A percentile compares a stretch with the other conserved stretches of the same genome.
These are phyloP conservation scores for Verticillium tricorpus DNA, from an alignment of 2,329 filamentous ascomycete species.

Conservation along the genomic window DNA sequence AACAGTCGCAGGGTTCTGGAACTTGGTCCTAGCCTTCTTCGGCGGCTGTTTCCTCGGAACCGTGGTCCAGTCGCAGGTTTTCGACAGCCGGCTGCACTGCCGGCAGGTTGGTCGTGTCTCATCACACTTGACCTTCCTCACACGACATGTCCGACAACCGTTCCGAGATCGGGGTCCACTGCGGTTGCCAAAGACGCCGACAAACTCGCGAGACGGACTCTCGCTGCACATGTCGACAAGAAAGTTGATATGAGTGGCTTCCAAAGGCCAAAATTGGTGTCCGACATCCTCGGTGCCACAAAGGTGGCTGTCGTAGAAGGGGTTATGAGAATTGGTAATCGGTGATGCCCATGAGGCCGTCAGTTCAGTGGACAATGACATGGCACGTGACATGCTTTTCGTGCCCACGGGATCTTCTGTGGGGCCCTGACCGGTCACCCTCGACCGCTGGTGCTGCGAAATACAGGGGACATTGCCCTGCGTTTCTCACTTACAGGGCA, in stretches of 20 bases:
- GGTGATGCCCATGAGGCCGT: too few species aligned
- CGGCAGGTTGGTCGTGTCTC: constrained; percentile 20
- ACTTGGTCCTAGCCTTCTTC: neutral
- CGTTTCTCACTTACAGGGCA: neutral
- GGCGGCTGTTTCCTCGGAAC: neutral
- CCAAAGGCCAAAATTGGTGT: too few species aligned
- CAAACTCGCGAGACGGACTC: neutral
- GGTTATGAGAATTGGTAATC: too few species aligned
- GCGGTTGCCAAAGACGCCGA: constrained; percentile 2
- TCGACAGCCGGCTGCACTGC: constrained; percentile 19
- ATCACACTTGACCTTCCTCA: constrained; percentile 27
- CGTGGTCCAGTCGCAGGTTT: constrained; percentile 18
- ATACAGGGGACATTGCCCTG: neutral
- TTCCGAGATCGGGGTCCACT: constrained; percentile 11
- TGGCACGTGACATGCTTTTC: neutral
- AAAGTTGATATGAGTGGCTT: too few species aligned
- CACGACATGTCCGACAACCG: constrained; percentile 21
- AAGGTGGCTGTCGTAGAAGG: too few species aligned
- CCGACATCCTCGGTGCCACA: too few species aligned
- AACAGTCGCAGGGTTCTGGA: too few species aligned
- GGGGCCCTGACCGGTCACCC: too few species aligned
- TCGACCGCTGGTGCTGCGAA: neutral
- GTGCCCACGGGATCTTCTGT: neutral
- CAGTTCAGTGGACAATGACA: too few species aligned
- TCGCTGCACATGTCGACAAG: neutral